These are phyloP conservation scores for Ilex aquifolium DNA, from an alignment of 257 asterid species.

Conservation along the genomic window DNA sequence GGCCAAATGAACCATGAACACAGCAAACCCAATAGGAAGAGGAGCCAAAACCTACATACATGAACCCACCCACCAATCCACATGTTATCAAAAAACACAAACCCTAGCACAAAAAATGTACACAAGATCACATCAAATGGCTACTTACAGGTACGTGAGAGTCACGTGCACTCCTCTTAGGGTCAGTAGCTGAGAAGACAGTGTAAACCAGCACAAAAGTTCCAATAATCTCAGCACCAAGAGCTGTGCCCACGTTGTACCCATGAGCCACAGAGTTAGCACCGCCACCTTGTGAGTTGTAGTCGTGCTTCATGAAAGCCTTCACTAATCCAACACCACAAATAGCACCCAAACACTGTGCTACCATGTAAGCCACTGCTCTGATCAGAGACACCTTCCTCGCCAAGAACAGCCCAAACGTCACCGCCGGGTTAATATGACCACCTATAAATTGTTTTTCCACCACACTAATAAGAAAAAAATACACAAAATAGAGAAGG, in stretches of 20 bases:
- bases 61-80: not conserved
- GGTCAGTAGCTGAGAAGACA: constrained; percentile 19
- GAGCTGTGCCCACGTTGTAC: constrained; percentile 9
- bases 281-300: constrained; percentile 12
- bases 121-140: not conserved
- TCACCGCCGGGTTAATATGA: constrained; percentile 22
- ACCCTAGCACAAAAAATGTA: too few species aligned
- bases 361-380: constrained; percentile 13
- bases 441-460: constrained; percentile 10
- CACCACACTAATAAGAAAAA: not conserved
- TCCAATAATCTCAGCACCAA: constrained; percentile 18
- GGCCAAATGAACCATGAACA: constrained; percentile 5
- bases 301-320: constrained; percentile 5
- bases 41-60: constrained; percentile 5
- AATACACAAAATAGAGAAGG: not conserved
- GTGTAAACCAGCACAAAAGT: constrained; percentile 17
- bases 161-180: constrained; percentile 21
- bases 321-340: constrained; percentile 19
- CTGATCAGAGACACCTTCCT: constrained; percentile 16
- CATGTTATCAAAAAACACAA: not conserved
- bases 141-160: constrained; percentile 20
- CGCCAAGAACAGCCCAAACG: constrained; percentile 16
- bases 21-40: constrained; percentile 3
- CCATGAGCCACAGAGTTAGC: constrained; percentile 14
- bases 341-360: constrained; percentile 18